These are phyloP conservation scores for Streptanthus diversifolius DNA, from an alignment of 345 rosid genomes.

Conservation along the genomic window DNA sequence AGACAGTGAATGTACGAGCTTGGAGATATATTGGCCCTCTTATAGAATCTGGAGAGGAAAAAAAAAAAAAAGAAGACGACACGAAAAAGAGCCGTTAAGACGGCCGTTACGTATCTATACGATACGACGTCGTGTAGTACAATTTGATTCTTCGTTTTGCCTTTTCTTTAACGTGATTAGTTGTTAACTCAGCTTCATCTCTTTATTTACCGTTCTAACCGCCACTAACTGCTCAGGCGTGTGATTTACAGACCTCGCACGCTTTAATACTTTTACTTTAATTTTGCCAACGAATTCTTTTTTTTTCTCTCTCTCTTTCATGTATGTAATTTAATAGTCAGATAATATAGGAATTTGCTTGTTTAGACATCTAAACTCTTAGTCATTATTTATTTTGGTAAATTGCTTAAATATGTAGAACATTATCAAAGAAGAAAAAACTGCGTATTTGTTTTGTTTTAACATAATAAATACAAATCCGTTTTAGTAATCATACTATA, in stretches of 20 bases:
- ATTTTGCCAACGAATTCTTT: neutral
- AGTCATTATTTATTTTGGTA: neutral
- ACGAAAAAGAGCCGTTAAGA: conserved; percentile 37
- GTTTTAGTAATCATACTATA: neutral
- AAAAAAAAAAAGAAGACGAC: conserved; percentile 3
- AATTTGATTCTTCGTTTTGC: neutral
- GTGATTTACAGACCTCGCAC: conserved; percentile 24
- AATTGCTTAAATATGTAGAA: neutral
- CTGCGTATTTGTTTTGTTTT: neutral
- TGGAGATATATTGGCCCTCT: conserved; percentile 25
- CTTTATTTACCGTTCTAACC: conserved; percentile 32
- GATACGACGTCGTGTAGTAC: conserved; percentile 5
- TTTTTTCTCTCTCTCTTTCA: neutral
- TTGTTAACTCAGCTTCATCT: neutral
- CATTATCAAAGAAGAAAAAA: neutral
- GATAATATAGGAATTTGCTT: too few species aligned
- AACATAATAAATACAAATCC: neutral
- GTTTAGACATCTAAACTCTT: neutral
- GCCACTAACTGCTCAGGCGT: conserved; percentile 40
- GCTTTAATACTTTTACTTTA: neutral
- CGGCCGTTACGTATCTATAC: conserved; percentile 35
- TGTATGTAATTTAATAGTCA: neutral
- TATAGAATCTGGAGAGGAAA: conserved; percentile 13
- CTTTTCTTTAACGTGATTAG: conserved; percentile 25
- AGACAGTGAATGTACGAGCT: conserved; percentile 33